These are phyloP conservation scores for Yamadazyma membranifaciens DNA, from an alignment of 1,139 yeast species.

Conservation along the genomic window DNA sequence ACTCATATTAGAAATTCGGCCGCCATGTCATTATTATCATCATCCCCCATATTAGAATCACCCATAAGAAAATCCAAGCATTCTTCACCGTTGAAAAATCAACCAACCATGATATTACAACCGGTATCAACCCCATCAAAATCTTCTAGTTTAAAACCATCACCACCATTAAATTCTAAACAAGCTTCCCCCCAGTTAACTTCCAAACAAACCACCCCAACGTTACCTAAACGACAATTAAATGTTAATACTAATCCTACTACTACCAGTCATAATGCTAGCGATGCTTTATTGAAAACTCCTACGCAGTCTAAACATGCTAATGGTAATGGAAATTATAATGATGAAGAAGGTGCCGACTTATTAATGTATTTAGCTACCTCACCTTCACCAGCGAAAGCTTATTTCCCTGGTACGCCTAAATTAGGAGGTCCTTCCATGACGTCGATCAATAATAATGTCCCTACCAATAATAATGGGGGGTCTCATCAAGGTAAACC, in stretches of 20 bases:
- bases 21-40: slow-evolving; percentile 31
- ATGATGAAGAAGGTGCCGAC: slow-evolving; percentile 80
- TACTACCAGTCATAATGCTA: not conserved
- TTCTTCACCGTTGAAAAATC: slow-evolving; percentile 24
- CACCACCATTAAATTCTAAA: slow-evolving; percentile 28
- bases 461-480: not conserved
- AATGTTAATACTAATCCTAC: slow-evolving; percentile 6
- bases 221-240: slow-evolving; percentile 26
- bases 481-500: slow-evolving; percentile 4
- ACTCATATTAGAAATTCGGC: slow-evolving; percentile 42
- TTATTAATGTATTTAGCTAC: slow-evolving; percentile 79
- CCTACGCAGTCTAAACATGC: slow-evolving; percentile 32
- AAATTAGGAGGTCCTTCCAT: slow-evolving; percentile 8
- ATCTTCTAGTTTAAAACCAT: slow-evolving; percentile 32
- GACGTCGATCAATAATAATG: not conserved
- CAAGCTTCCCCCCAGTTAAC: slow-evolving; percentile 32
- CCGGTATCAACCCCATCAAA: slow-evolving; percentile 30
- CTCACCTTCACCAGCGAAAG: slow-evolving; percentile 74
- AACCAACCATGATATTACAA: slow-evolving; percentile 41
- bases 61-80: slow-evolving; percentile 31
- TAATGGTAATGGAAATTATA: slow-evolving; percentile 18
- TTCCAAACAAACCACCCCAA: slow-evolving; percentile 32
- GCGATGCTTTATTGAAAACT: slow-evolving; percentile 27
- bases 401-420: slow-evolving; percentile 37
- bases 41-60: slow-evolving; percentile 28